These are phyloP conservation scores for Sporisorium iseilematis-ciliati DNA, from an alignment of 1,284 basidiomycete species.

Conservation along the genomic window DNA sequence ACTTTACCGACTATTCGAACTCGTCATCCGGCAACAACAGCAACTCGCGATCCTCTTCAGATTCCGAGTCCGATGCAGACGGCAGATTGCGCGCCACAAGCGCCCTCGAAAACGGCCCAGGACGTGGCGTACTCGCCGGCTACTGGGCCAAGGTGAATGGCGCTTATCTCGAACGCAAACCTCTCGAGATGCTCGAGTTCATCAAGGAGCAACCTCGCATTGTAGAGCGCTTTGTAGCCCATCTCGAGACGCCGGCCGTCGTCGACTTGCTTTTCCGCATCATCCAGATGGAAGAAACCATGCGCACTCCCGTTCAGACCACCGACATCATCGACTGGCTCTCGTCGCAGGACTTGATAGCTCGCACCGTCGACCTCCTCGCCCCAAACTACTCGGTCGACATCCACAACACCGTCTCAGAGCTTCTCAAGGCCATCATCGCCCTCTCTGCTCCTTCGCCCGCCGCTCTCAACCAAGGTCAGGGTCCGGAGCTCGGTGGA, in stretches of 20 bases:
- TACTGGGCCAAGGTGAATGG: conserved; percentile 85
- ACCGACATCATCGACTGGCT: conserved; percentile 90
- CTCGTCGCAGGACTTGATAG: conserved; percentile 85
- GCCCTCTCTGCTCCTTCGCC: conserved; percentile 92
- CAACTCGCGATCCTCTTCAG: conserved; percentile 35
- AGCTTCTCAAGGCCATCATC: conserved; percentile 94
- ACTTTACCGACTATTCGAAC: conserved; percentile 34
- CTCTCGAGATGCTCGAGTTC: conserved; percentile 92
- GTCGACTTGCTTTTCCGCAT: conserved; percentile 92
- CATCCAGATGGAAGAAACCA: conserved; percentile 88
- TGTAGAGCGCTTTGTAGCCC: conserved; percentile 84
- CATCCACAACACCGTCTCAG: conserved; percentile 87
- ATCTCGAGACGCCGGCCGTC: conserved; percentile 90
- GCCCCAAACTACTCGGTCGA: conserved; percentile 83
- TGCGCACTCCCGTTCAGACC: conserved; percentile 73
- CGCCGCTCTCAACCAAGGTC: conserved; percentile 71
- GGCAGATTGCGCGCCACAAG: conserved; percentile 43
- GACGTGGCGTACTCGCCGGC: conserved; percentile 72
- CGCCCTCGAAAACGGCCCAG: conserved; percentile 70
- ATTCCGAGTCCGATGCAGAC: conserved; percentile 28
- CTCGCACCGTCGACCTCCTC: conserved; percentile 83
- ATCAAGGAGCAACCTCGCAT: conserved; percentile 85
- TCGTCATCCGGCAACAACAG: conserved; percentile 21
- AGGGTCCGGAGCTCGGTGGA: conserved; percentile 66
- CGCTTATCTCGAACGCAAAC: conserved; percentile 86